Evolutionary conservation across 176 grass and related monocot genomes (phyloP), one percentile per base, ranked within the genome.

Genomic region (Triticum monococcum): DNA sequence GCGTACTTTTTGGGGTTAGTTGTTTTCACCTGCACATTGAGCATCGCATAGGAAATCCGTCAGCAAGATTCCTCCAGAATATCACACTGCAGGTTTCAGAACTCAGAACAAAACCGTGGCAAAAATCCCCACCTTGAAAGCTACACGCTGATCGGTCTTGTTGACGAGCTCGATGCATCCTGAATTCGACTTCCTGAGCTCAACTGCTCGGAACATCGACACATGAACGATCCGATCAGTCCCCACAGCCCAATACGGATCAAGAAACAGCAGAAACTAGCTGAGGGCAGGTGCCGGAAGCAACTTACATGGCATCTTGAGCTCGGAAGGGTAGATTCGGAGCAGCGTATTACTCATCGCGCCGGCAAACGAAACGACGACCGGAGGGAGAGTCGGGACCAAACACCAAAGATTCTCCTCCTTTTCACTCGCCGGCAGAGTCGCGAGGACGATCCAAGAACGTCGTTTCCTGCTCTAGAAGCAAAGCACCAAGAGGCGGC

Each of bases 241-340:
- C 64, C 48, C 5, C 63, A 54, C 5, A 54, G 16, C 16, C 46
- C 7, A 66, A 26, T 52, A 48, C 24, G 59, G 70, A 75, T 59
- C 70, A 81, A 85, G 86, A 94, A 87, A 75, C 68, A 78, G 24
- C 11, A 38, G 3, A 18, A 79, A 68, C 7, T 36, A 79, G 64
- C 13, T 24, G 20, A 85, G n/a, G 61, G 38, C 3, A 2, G 36
- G 18, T n/a, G 23, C 30, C 7, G 12, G 50, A 63, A 70, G 72
- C 61, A 68, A 68, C 89, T 95, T 81, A 95, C 96, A 95, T 65
- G 93, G 93, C 45, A 98, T 86, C 89, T 95, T 98, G 73, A 98
- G 67, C 65, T 95, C 96, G 17, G 93, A 98, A 60, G 96, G 96
- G 38, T 86, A 75, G 81, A 98, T 80, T 72, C 92, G 92, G 46